Evolutionary conservation across 2,329 filamentous ascomycete species (phyloP).

Genomic region (Fusarium sp.): DNA sequence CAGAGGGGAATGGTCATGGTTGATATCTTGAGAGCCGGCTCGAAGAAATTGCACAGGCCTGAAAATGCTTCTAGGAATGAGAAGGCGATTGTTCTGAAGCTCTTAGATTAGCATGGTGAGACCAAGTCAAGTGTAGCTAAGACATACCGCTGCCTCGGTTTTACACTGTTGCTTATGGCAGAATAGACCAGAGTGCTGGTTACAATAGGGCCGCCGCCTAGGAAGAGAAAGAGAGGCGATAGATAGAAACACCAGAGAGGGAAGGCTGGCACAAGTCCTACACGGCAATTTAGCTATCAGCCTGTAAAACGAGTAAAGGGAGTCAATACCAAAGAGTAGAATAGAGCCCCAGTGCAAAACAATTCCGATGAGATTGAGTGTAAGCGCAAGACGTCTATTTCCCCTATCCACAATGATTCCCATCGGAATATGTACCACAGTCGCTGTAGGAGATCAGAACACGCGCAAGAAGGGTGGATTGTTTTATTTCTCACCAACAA

Average conservation of each 20-base stretch:
- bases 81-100: conserved; percentile 4
- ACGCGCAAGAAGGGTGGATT: neutral
- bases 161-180: neutral
- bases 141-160: conserved; percentile 5
- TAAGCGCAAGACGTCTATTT: neutral
- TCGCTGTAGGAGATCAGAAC: neutral
- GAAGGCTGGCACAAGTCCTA: neutral
- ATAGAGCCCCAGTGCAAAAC: conserved; percentile 9
- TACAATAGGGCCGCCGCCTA: conserved; percentile 2
- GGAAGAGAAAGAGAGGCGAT: neutral
- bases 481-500: neutral
- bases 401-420: conserved; percentile 4
- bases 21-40: neutral
- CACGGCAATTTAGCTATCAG: neutral
- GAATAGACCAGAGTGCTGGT: conserved; percentile 1
- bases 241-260: conserved; percentile 20
- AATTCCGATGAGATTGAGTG: neutral
- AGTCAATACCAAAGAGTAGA: neutral
- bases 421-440: conserved; percentile 6
- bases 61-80: conserved; percentile 6
- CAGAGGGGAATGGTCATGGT: neutral
- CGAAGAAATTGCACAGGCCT: neutral
- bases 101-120: neutral
- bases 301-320: too few relatives aligned
- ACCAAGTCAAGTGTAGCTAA: accelerated